Conservation (phyloP, 352 stramenopile genomes). For the Chrysophaeum taylorii region DNA sequence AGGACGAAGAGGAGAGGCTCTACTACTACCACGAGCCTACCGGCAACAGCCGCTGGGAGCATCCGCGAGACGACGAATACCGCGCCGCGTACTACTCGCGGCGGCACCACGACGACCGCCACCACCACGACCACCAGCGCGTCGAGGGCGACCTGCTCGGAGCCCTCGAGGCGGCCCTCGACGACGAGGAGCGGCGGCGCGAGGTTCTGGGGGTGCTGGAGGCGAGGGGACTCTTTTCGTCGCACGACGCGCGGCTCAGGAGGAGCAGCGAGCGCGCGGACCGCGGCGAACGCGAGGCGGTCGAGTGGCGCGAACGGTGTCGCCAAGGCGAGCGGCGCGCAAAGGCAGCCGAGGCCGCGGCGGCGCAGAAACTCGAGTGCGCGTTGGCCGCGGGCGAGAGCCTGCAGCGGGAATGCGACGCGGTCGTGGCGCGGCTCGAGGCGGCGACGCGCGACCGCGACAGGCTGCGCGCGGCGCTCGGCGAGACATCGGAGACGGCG, state of each 20-base stretch:
- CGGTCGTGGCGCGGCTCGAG: not conserved
- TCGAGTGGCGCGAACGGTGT: not conserved
- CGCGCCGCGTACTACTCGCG: not conserved
- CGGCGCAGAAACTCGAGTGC: not conserved
- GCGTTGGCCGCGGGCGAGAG: not conserved
- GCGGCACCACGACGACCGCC: not conserved
- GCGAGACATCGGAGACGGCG: too few species aligned
- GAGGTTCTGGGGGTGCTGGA: not conserved
- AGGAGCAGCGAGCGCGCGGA: not conserved
- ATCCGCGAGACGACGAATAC: constrained; percentile 9
- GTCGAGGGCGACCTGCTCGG: not conserved
- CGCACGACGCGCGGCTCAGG: not conserved
- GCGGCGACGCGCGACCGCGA: not conserved
- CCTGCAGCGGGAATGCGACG: constrained; percentile 12
- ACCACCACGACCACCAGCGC: not conserved
- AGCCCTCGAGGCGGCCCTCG: not conserved
- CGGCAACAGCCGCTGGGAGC: not conserved
- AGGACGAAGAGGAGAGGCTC: not conserved
- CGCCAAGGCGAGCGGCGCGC: too few species aligned
- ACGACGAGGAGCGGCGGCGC: not conserved
- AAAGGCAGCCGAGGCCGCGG: too few species aligned
- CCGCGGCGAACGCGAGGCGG: not conserved
- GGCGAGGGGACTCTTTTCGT: not conserved
- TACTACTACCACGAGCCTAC: constrained; percentile 9
- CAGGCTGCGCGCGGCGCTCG: not conserved